Percentiles rank a stretch among this genome's conserved stretches.
These are phyloP conservation scores for Taphrina wiesneri DNA, from an alignment of 1,139 yeast genomes.

Conservation along the genomic window DNA sequence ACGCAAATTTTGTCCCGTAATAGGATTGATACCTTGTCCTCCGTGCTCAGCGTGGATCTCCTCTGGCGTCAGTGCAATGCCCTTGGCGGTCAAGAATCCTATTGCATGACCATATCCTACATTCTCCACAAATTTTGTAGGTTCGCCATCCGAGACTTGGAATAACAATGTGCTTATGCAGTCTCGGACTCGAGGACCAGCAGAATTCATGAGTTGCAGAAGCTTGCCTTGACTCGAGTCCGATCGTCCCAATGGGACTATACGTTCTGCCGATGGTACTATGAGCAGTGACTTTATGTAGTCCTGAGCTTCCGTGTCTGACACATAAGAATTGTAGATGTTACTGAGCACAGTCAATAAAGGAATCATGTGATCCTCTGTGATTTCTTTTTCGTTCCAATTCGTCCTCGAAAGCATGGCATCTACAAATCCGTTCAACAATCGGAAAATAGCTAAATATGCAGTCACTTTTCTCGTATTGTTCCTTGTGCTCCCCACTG, in stretches of 20 bases:
- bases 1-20: constrained; percentile 43
- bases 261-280: constrained; percentile 36
- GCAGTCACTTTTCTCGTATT: not conserved
- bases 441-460: not conserved
- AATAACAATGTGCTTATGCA: constrained; percentile 36
- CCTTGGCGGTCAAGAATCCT: constrained; percentile 42
- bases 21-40: constrained; percentile 41
- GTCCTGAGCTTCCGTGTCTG: constrained; percentile 5
- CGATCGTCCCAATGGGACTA: constrained; percentile 37
- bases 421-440: constrained; percentile 7
- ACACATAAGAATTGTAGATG: not conserved
- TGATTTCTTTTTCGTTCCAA: not conserved
- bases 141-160: constrained; percentile 36
- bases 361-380: constrained; percentile 22
- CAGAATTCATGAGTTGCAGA: constrained; percentile 33
- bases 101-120: constrained; percentile 45
- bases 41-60: constrained; percentile 25
- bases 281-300: constrained; percentile 24
- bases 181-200: constrained; percentile 33
- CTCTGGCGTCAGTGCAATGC: constrained; percentile 40
- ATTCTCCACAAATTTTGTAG: constrained; percentile 40
- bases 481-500: not conserved
- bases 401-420: not conserved
- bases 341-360: constrained; percentile 18
- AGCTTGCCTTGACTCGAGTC: constrained; percentile 35